Conservation (phyloP, 148 eudicot genomes). For the Arbutus unedo region DNA sequence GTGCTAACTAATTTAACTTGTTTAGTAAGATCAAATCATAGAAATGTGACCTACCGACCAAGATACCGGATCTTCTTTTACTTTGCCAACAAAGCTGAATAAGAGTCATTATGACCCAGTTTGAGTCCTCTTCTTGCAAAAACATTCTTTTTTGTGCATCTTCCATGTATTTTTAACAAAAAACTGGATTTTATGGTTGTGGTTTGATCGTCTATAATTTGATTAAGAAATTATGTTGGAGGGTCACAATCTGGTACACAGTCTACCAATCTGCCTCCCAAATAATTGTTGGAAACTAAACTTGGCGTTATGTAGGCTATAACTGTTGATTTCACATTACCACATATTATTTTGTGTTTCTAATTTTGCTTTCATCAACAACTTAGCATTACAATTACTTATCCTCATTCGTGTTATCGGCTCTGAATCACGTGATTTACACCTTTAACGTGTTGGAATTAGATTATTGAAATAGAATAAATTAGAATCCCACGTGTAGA, state of each 20-base stretch:
- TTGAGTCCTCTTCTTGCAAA: background rate
- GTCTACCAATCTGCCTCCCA: background rate
- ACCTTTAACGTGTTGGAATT: too few species aligned
- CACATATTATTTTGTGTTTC: background rate
- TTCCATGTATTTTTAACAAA: background rate
- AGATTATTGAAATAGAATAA: too few species aligned
- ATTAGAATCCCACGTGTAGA: too few species aligned
- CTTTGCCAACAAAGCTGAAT: background rate
- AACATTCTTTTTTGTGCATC: background rate
- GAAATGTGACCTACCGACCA: background rate
- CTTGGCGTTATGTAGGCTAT: background rate
- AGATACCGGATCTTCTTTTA: background rate
- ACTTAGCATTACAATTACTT: background rate
- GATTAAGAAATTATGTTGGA: background rate
- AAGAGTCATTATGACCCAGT: background rate
- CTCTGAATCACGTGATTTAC: background rate
- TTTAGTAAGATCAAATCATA: background rate
- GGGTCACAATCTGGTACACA: background rate
- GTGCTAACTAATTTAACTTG: background rate
- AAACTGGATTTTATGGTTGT: background rate
- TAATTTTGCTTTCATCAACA: background rate
- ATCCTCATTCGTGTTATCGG: background rate
- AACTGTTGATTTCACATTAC: background rate
- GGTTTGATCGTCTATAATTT: background rate
- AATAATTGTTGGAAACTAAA: background rate